Evolutionary conservation across 2,329 filamentous ascomycete species (phyloP).

Genomic region (Pestalotiopsis sp.): DNA sequence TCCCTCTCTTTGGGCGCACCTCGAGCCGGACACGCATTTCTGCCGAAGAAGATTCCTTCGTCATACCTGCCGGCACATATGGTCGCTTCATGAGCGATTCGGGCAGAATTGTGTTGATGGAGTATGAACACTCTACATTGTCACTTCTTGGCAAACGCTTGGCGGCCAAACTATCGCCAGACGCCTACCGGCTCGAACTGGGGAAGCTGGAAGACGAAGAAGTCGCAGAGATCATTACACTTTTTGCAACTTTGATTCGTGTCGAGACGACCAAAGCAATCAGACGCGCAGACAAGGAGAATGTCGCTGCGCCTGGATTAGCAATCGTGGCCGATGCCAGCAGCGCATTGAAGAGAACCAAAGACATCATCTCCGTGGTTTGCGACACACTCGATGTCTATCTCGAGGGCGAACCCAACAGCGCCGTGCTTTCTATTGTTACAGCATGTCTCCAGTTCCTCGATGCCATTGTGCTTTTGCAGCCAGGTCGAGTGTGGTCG

Average conservation of each 20-base stretch:
- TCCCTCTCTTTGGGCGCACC: slow-evolving; percentile 63
- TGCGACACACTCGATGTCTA: slow-evolving; percentile 82
- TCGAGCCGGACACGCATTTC: slow-evolving; percentile 47
- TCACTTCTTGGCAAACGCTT: slow-evolving; percentile 78
- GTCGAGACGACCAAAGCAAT: slow-evolving; percentile 45
- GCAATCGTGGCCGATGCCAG: slow-evolving; percentile 61
- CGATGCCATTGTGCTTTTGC: slow-evolving; percentile 70
- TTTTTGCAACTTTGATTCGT: slow-evolving; percentile 73
- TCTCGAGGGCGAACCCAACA: slow-evolving; percentile 64
- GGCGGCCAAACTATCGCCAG: slow-evolving; percentile 66
- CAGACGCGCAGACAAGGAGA: slow-evolving; percentile 21
- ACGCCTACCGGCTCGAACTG: slow-evolving; percentile 55
- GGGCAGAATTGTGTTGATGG: slow-evolving; percentile 74
- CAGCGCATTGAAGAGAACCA: slow-evolving; percentile 57
- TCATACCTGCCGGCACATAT: slow-evolving; percentile 66
- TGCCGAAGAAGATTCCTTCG: slow-evolving; percentile 55
- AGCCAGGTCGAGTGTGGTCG: slow-evolving; percentile 87
- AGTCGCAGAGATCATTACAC: slow-evolving; percentile 71
- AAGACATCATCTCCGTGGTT: slow-evolving; percentile 79
- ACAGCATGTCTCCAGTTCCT: slow-evolving; percentile 80
- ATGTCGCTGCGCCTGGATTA: slow-evolving; percentile 37
- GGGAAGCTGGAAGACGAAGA: slow-evolving; percentile 61
- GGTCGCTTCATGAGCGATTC: slow-evolving; percentile 78
- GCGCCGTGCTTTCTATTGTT: slow-evolving; percentile 67
- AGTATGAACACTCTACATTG: slow-evolving; percentile 79